phyloP scores from a whole-genome alignment of 2,329 filamentous ascomycete species.

The Diaporthe ampelina region DNA sequence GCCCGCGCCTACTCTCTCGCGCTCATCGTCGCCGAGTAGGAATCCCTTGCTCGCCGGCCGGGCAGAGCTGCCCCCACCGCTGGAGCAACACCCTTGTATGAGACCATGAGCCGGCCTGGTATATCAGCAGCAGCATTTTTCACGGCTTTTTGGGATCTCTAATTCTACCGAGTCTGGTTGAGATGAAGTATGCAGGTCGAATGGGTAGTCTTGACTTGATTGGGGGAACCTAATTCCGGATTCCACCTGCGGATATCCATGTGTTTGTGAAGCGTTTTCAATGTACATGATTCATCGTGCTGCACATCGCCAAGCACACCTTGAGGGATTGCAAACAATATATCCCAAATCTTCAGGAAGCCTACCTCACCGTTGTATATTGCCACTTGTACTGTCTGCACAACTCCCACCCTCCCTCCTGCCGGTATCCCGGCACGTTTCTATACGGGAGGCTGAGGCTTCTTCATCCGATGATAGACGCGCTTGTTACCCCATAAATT shows the following conservation, averaged over 20 bases:
- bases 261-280: neutral
- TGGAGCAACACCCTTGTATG: slow-evolving; percentile 36
- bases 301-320: slow-evolving; percentile 4
- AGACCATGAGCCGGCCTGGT: neutral
- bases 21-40: slow-evolving; percentile 38
- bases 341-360: neutral
- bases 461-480: neutral
- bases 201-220: neutral
- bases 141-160: neutral
- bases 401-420: neutral
- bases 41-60: slow-evolving; percentile 17
- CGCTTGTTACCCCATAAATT: neutral
- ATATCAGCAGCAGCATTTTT: neutral
- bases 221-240: neutral
- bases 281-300: neutral
- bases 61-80: slow-evolving; percentile 30
- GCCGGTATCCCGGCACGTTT: neutral
- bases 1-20: slow-evolving; percentile 26
- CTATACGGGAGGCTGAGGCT: neutral
- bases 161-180: neutral
- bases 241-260: neutral
- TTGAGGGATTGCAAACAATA: neutral
- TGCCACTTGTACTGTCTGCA: neutral
- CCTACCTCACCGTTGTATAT: neutral
- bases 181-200: neutral